phyloP scores from a whole-genome alignment of 345 rosid species.

The Populus nigra region DNA sequence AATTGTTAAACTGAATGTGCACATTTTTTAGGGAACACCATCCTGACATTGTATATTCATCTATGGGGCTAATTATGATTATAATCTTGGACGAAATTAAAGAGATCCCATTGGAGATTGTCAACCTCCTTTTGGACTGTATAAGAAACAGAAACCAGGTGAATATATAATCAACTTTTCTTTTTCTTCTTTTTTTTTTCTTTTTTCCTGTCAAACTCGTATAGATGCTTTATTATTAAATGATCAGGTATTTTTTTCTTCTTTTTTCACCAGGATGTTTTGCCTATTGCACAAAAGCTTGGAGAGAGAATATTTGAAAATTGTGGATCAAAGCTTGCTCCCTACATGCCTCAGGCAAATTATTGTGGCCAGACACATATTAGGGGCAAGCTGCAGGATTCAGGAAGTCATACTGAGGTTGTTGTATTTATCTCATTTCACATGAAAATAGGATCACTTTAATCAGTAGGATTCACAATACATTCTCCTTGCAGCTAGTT shows the following conservation, averaged over 20 bases:
- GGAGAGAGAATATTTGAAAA: conserved; percentile 12
- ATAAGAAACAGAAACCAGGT: conserved; percentile 12
- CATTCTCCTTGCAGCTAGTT: not conserved
- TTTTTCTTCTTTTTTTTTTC: not conserved
- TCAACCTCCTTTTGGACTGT: not conserved
- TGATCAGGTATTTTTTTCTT: not conserved
- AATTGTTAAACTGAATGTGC: not conserved
- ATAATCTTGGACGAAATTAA: conserved; percentile 14
- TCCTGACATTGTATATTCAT: conserved; percentile 15
- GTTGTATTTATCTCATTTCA: not conserved
- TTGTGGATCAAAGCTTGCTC: conserved; percentile 4
- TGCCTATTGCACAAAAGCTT: conserved; percentile 10
- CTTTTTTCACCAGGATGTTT: conserved; percentile 5
- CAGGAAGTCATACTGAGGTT: not conserved
- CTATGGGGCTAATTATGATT: conserved; percentile 18
- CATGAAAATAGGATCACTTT: not conserved
- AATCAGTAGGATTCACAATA: not conserved
- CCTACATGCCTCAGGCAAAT: not conserved
- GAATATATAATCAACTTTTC: not conserved
- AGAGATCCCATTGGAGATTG: conserved; percentile 13
- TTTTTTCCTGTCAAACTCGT: not conserved
- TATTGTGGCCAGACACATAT: not conserved
- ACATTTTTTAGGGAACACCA: conserved; percentile 13
- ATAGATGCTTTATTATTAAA: not conserved
- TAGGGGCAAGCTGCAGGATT: not conserved